These are phyloP conservation scores for Coniochaeta prunicola DNA, from an alignment of 2,329 filamentous ascomycete species.

Conservation along the genomic window DNA sequence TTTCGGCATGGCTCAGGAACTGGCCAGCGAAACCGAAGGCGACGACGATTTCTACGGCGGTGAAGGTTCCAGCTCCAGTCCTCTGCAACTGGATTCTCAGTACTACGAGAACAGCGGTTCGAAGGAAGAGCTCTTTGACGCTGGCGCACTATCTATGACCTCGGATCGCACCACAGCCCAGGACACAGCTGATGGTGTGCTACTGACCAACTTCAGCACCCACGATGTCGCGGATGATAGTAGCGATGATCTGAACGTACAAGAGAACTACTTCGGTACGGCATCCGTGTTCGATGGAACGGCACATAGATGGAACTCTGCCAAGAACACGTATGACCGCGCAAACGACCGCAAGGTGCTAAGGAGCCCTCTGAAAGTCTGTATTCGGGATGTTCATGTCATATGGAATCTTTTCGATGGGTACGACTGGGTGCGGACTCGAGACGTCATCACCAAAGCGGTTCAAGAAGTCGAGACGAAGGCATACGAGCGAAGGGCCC, in stretches of 20 bases:
- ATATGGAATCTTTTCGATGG: slow-evolving; percentile 99
- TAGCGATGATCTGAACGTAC: slow-evolving; percentile 54
- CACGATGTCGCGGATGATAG: slow-evolving; percentile 41
- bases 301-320: slow-evolving; percentile 75
- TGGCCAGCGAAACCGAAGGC: slow-evolving; percentile 21
- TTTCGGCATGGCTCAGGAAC: slow-evolving; percentile 47
- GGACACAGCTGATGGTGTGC: slow-evolving; percentile 37
- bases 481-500: slow-evolving; percentile 65
- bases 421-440: slow-evolving; percentile 89
- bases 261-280: slow-evolving; percentile 70
- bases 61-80: slow-evolving; percentile 17
- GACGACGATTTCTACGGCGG: slow-evolving; percentile 18
- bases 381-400: slow-evolving; percentile 78
- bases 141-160: slow-evolving; percentile 27
- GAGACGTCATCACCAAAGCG: slow-evolving; percentile 78
- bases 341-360: slow-evolving; percentile 54
- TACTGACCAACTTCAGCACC: slow-evolving; percentile 32
- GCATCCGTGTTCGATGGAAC: slow-evolving; percentile 54
- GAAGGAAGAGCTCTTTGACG: slow-evolving; percentile 42
- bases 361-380: slow-evolving; percentile 66
- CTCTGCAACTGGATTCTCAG: slow-evolving; percentile 33
- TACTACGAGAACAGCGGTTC: slow-evolving; percentile 37
- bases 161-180: slow-evolving; percentile 31
- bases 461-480: slow-evolving; percentile 82
- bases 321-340: slow-evolving; percentile 65